Conservation (phyloP, 768 basidiomycete species). For the Tephrocybe sp. region DNA sequence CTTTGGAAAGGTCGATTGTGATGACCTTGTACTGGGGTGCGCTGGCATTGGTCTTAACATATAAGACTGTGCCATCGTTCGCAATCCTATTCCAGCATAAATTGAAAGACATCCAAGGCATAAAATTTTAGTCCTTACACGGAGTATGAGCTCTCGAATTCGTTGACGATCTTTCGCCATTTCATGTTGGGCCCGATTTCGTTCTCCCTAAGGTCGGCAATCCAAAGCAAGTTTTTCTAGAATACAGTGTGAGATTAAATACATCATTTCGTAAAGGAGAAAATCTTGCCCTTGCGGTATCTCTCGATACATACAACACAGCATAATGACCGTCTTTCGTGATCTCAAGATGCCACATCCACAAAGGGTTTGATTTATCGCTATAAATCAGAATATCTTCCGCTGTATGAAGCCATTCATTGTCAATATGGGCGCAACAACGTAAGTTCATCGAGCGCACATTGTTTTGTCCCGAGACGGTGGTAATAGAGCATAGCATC, state of each 20-base stretch:
- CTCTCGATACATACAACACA: constrained; percentile 50
- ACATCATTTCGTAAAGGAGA: background rate
- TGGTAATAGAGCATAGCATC: constrained; percentile 81
- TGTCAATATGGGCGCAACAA: background rate
- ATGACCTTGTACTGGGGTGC: constrained; percentile 68
- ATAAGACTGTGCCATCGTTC: constrained; percentile 62
- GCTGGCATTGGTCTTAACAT: constrained; percentile 60
- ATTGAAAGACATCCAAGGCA: constrained; percentile 7
- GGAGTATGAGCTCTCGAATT: constrained; percentile 65
- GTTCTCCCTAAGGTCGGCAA: constrained; percentile 60
- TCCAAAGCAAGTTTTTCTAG: constrained; percentile 74
- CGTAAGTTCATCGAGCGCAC: constrained; percentile 36
- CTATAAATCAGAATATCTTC: constrained; percentile 67
- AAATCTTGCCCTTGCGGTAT: constrained; percentile 56
- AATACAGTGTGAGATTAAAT: background rate
- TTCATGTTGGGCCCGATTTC: constrained; percentile 61
- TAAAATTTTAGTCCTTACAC: constrained; percentile 42
- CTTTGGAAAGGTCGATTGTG: constrained; percentile 57
- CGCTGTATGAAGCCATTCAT: constrained; percentile 34
- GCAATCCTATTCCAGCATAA: constrained; percentile 42
- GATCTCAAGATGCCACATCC: constrained; percentile 56
- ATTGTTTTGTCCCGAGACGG: constrained; percentile 64
- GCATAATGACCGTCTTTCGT: constrained; percentile 70
- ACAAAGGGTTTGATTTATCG: constrained; percentile 61
- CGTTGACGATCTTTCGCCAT: constrained; percentile 70